Percentiles rank a stretch among this genome's conserved stretches.
Evolutionary conservation across 2,329 filamentous ascomycete species (phyloP).

Genomic region (Ploettnerulaceae sp.): DNA sequence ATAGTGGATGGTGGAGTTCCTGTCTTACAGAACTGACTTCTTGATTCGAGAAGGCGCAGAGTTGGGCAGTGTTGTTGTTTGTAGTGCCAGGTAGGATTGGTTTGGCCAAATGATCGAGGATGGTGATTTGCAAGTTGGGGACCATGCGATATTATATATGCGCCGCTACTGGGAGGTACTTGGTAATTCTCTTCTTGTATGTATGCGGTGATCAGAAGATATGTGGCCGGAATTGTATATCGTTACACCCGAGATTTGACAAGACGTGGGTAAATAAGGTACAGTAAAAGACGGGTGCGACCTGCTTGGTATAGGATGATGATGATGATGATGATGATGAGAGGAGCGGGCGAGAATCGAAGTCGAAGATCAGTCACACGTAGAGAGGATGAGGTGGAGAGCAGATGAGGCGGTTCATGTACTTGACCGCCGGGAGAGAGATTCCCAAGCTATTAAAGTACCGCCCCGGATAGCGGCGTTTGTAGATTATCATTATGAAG

Average conservation of each 20-base stretch:
- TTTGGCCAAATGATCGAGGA: slow-evolving; percentile 5
- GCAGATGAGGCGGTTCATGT: slow-evolving; percentile 17
- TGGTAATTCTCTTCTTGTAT: background rate
- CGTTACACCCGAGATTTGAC: slow-evolving; percentile 1
- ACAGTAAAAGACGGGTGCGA: too few relatives aligned
- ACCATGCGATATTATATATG: slow-evolving; percentile 22
- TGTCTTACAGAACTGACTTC: slow-evolving; percentile 5
- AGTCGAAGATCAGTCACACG: background rate
- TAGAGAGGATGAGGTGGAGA: slow-evolving; percentile 9
- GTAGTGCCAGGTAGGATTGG: background rate
- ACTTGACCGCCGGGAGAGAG: slow-evolving; percentile 22
- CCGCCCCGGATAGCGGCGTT: slow-evolving; percentile 19
- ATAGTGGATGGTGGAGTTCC: slow-evolving; percentile 18
- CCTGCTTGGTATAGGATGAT: too few relatives aligned
- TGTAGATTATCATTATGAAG: slow-evolving; percentile 19
- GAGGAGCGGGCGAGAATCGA: slow-evolving; percentile 1
- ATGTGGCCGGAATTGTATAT: slow-evolving; percentile 2
- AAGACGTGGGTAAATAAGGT: background rate
- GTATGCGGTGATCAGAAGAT: slow-evolving; percentile 3
- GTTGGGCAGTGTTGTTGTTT: background rate
- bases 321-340: slow-evolving; percentile 12
- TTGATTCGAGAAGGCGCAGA: slow-evolving; percentile 7
- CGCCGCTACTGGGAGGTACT: background rate
- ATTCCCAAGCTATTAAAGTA: slow-evolving; percentile 15
- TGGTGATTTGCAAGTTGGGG: slow-evolving; percentile 13